Evolutionary conservation across 1,139 yeast species (phyloP).

Genomic region (Taiozyma sp.): DNA sequence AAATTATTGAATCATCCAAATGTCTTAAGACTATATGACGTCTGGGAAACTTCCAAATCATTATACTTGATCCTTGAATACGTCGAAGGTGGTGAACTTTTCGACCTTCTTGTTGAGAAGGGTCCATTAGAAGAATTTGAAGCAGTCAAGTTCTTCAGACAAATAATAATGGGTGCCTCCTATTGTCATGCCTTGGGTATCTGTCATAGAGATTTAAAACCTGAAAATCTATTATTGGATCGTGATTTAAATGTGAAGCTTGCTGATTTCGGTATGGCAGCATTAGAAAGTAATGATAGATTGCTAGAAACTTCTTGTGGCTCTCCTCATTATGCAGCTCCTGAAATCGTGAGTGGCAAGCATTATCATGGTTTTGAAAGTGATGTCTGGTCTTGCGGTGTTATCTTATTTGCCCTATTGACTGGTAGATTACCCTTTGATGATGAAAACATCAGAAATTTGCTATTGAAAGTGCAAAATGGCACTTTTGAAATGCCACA

Average conservation of each 20-base stretch:
- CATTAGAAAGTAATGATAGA: constrained; percentile 66
- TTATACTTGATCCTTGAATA: constrained; percentile 70
- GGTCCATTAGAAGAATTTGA: constrained; percentile 75
- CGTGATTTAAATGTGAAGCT: constrained; percentile 62
- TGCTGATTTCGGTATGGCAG: constrained; percentile 90
- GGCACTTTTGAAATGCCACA: constrained; percentile 71
- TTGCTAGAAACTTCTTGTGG: constrained; percentile 78
- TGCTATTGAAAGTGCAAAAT: constrained; percentile 66
- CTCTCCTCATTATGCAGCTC: constrained; percentile 84
- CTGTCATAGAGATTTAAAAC: constrained; percentile 78
- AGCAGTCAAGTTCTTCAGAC: constrained; percentile 71
- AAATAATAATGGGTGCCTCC: constrained; percentile 72
- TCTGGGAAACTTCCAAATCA: constrained; percentile 79
- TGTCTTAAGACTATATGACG: constrained; percentile 70
- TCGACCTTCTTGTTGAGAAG: constrained; percentile 69
- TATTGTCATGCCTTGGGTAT: constrained; percentile 78
- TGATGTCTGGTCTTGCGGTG: constrained; percentile 87
- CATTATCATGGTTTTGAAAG: constrained; percentile 79
- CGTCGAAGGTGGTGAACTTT: constrained; percentile 80
- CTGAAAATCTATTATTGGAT: constrained; percentile 69
- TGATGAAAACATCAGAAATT: constrained; percentile 69
- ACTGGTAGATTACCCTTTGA: constrained; percentile 82
- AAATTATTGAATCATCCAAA: constrained; percentile 72
- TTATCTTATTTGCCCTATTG: constrained; percentile 66
- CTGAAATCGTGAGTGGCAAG: constrained; percentile 75